A percentile compares a stretch with the other conserved stretches of the same genome.
These are phyloP conservation scores for Aegilops bicornis DNA, from an alignment of 176 grass and related monocot genomes.

Conservation along the genomic window DNA sequence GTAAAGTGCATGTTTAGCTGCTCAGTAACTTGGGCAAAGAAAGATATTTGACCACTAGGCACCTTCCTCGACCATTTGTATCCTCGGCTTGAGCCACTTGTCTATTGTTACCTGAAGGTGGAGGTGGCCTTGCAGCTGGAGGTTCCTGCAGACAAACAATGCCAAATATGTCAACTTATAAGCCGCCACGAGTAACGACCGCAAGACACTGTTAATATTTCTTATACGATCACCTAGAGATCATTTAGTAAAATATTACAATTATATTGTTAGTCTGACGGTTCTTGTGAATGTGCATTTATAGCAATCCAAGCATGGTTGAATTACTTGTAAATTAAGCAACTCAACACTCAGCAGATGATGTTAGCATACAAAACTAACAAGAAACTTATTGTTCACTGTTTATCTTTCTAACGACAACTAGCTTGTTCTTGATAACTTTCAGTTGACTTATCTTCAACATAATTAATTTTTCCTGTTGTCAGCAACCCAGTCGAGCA, in stretches of 20 bases:
- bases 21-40: slow-evolving; percentile 13
- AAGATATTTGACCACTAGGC: slow-evolving; percentile 2
- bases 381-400: background rate
- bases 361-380: background rate
- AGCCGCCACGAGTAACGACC: background rate
- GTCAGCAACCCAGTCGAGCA: background rate
- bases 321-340: background rate
- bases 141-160: slow-evolving; percentile 36
- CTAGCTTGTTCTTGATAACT: slow-evolving; percentile 2
- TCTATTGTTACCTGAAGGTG: slow-evolving; percentile 17
- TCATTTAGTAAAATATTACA: too few relatives aligned
- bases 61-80: background rate
- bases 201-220: background rate
- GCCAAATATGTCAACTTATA: slow-evolving; percentile 25
- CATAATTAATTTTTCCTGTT: background rate
- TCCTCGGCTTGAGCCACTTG: slow-evolving; percentile 13
- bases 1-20: background rate
- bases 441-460: background rate
- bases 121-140: slow-evolving; percentile 28
- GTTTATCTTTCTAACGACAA: background rate
- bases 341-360: background rate
- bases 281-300: background rate
- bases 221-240: background rate
- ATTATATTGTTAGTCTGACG: background rate
- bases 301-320: background rate